Evolutionary conservation across 805 yeast genomes (phyloP), one percentile per base, ranked within the genome.

Genomic region (Kurtzmaniella cleridarum): DNA sequence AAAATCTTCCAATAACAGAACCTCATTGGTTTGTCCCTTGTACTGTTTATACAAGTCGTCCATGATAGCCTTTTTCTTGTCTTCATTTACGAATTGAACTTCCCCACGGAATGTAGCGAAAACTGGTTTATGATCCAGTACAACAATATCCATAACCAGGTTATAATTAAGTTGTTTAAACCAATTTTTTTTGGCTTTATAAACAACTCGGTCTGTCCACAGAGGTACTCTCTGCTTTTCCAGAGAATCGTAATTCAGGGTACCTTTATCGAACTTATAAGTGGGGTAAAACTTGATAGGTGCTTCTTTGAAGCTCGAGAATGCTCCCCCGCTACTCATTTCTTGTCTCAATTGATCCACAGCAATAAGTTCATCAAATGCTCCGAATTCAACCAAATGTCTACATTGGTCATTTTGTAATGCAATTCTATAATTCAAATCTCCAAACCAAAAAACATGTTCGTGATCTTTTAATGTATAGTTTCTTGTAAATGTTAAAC

Each of bases 121-220:
- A 2, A 93, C 96, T 0, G 98, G 98, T 43, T 87, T 81, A 57
- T 93, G 98, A 55, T 93, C 98, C 40, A 96, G 87, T 41, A 81
- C 71, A 40, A 54, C 55, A 31, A 91, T 59, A 16, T 60, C 61
- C 47, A 77, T 77, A 1, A 80, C 79, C 36, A 83, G 76, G 39
- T 79, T 75, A 56, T 93, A 93, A 38, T 79, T 78, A 45, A 79
- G 54, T 34, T 87, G 93, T 30, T 68, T 62, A 31, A 89, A 51
- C 6, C 34, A 37, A n/a, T 11, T 47, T 53, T 27, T 34, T 43
- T 9, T 40, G 30, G 11, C 38, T 42, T 15, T n/a, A 51, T 72
- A 81, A 35, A 91, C 64, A 26, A 91, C 80, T 41, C 98, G 66
- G 63, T 93, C 99, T 2, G 98, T 90, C 98, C 98, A 91, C 0